Conservation (phyloP, 129 eudicot genomes). For the Flaveria brownii region DNA sequence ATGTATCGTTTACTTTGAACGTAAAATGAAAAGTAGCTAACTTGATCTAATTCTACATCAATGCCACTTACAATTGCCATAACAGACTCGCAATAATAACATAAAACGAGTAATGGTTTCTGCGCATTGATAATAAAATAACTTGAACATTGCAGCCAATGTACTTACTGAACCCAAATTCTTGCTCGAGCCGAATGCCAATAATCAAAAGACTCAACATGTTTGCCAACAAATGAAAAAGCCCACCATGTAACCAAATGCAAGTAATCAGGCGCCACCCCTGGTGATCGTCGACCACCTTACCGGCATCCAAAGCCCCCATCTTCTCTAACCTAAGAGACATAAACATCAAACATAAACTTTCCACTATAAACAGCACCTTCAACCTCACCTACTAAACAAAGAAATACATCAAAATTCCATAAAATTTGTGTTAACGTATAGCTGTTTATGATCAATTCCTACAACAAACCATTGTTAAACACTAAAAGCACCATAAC, state of each 20-base stretch:
- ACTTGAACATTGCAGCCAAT: constrained; percentile 2
- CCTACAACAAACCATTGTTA: too few species aligned
- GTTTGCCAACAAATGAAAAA: constrained; percentile 81
- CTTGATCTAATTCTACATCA: neutral
- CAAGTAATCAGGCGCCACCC: constrained; percentile 87
- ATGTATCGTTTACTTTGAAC: neutral
- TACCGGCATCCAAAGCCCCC: constrained; percentile 89
- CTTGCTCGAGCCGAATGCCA: constrained; percentile 93
- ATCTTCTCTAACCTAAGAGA: constrained; percentile 64
- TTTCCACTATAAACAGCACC: neutral
- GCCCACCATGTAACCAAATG: constrained; percentile 97
- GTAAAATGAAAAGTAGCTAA: neutral
- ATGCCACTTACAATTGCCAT: neutral
- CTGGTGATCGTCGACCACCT: constrained; percentile 69
- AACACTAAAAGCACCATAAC: too few species aligned
- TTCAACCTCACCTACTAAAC: constrained; percentile 14
- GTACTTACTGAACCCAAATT: constrained; percentile 85
- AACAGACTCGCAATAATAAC: neutral
- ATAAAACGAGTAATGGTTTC: neutral
- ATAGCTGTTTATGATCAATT: too few species aligned
- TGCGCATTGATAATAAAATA: neutral
- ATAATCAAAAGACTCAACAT: constrained; percentile 84
- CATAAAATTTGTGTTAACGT: too few species aligned
- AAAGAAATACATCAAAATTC: neutral
- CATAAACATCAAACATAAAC: neutral